Conservation (phyloP, 345 rosid species). For the Schrenkiella parvula region DNA sequence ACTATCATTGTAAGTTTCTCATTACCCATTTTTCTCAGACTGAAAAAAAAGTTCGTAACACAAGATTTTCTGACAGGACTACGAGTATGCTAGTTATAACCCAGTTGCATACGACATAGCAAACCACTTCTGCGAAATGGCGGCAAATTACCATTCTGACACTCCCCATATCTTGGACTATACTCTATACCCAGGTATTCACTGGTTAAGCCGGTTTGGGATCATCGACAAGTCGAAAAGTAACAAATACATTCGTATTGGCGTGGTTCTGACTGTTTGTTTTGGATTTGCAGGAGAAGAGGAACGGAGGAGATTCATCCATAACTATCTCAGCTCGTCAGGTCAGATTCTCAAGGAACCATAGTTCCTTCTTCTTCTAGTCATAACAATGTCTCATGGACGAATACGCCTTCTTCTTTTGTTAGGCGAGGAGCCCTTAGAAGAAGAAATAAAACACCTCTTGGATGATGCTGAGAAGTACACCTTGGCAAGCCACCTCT, state of each 20-base stretch:
- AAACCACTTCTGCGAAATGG: slow-evolving; percentile 94
- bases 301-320: slow-evolving; percentile 59
- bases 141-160: slow-evolving; percentile 74
- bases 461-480: slow-evolving; percentile 52
- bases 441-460: slow-evolving; percentile 45
- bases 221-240: not conserved
- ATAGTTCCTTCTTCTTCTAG: not conserved
- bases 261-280: not conserved
- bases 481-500: slow-evolving; percentile 68
- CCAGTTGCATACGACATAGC: slow-evolving; percentile 85
- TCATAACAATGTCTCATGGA: not conserved
- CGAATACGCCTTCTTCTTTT: not conserved
- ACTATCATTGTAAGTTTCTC: slow-evolving; percentile 65
- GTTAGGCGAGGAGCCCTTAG: slow-evolving; percentile 42
- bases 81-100: slow-evolving; percentile 80
- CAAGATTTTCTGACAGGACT: slow-evolving; percentile 54
- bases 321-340: slow-evolving; percentile 49
- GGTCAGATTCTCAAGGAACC: slow-evolving; percentile 37
- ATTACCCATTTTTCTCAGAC: too few species aligned
- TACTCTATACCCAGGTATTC: slow-evolving; percentile 58
- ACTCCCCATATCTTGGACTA: slow-evolving; percentile 77
- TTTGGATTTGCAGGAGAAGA: slow-evolving; percentile 39
- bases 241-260: not conserved
- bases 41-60: too few species aligned
- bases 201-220: not conserved